Conservation (phyloP, 345 rosid genomes). For the Citrus medica region DNA sequence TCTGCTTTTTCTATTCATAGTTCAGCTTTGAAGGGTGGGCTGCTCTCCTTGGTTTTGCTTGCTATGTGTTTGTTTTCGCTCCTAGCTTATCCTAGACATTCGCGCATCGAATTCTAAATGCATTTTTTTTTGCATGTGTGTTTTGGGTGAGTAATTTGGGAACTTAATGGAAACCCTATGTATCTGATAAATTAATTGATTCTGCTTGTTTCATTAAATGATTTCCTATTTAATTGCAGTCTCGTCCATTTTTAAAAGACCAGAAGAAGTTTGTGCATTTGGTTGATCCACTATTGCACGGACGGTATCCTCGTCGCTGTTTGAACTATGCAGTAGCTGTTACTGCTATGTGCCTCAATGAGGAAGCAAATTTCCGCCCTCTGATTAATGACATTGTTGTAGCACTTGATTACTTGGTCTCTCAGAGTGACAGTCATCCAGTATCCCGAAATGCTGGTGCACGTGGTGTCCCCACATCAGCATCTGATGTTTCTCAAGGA, state of each 20-base stretch:
- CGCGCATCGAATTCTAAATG: neutral
- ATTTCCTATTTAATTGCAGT: conserved; percentile 35
- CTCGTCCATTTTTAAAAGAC: conserved; percentile 66
- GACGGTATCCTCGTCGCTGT: conserved; percentile 68
- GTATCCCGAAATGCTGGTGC: conserved; percentile 19
- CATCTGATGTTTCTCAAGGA: conserved; percentile 9
- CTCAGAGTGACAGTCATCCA: conserved; percentile 30
- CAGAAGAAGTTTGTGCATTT: conserved; percentile 62
- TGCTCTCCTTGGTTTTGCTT: neutral
- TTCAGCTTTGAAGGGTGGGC: neutral
- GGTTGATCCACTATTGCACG: conserved; percentile 76
- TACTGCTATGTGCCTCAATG: conserved; percentile 88
- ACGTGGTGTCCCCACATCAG: conserved; percentile 14
- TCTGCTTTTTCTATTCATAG: neutral
- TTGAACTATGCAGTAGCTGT: conserved; percentile 87
- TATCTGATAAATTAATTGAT: neutral
- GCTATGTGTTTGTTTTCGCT: neutral
- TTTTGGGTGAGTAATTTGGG: neutral
- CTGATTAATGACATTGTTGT: conserved; percentile 81
- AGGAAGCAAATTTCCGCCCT: conserved; percentile 88
- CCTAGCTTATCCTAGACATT: neutral
- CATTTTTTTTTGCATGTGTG: neutral
- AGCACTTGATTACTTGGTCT: conserved; percentile 72
- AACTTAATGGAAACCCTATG: neutral
- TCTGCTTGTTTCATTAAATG: neutral